Evolutionary conservation across 805 yeast species (phyloP).

Genomic region (Cyberlindnera amylophila): DNA sequence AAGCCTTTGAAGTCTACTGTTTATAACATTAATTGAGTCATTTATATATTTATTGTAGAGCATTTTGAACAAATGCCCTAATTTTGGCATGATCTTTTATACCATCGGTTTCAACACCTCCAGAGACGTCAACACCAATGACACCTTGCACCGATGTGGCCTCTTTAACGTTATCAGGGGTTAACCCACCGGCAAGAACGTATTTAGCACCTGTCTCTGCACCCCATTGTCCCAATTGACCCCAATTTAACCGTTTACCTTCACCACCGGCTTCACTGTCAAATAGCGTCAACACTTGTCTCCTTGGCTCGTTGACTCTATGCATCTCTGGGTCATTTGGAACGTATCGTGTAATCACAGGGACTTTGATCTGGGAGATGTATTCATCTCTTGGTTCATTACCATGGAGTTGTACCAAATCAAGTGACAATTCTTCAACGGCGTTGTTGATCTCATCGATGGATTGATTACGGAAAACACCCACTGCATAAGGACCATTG

Average conservation of each 20-base stretch:
- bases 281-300: conserved; percentile 56
- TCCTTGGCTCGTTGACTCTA: conserved; percentile 27
- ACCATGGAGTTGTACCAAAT: conserved; percentile 89
- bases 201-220: conserved; percentile 31
- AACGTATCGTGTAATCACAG: conserved; percentile 71
- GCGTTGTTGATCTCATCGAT: conserved; percentile 52
- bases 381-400: conserved; percentile 50
- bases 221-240: conserved; percentile 38
- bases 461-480: conserved; percentile 85
- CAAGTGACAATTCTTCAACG: conserved; percentile 46
- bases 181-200: conserved; percentile 87
- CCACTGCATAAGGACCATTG: conserved; percentile 72
- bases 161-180: conserved; percentile 60
- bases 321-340: conserved; percentile 48
- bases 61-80: conserved; percentile 50
- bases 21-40: background rate
- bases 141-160: conserved; percentile 55
- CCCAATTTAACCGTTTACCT: conserved; percentile 81
- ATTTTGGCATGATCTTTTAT: conserved; percentile 67
- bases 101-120: conserved; percentile 87
- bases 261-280: conserved; percentile 94
- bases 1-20: background rate
- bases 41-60: conserved; percentile 28
- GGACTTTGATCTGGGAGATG: conserved; percentile 35
- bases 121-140: conserved; percentile 91